Evolutionary conservation across 2,329 filamentous ascomycete species (phyloP), one percentile per base, ranked within the genome.

Genomic region (Aspergillus ustus): DNA sequence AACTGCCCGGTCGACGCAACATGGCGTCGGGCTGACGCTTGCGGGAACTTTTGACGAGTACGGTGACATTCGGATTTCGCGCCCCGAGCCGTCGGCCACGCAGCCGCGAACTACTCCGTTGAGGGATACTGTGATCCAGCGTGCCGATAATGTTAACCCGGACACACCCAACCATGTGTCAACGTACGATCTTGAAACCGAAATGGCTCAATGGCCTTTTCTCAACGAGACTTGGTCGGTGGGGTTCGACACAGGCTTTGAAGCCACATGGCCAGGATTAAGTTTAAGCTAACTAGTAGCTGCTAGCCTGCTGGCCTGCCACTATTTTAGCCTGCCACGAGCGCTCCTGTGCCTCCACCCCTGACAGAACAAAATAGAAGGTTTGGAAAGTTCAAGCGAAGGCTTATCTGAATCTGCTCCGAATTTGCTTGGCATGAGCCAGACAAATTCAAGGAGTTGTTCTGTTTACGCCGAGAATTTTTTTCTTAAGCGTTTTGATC

Each of bases 201-300:
- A 76, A 52, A 75, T 77, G 70, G 68, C 75, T 52, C 73, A 77
- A 59, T 77, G 74, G 74, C 74, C 74, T 0, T 77, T 77, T 40
- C 72, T 77, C 29, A 73, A 76, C 52, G 74, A 70, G 20, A 72
- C 72, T 4, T 77, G 74, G 74, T 73, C 74, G 7, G 63, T 67
- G 19, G 74, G 74, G 3, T 75, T 77, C 60, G 73, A 75, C 53
- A 66, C 69, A 7, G 72, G 72, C 2, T 66, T 72, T 44, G 71
- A 76, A 51, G 65, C 69, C n/a, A 61, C 69, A n/a, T 75, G 72
- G 72, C 71, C 68, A 2, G 61, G 59, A 9, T 51, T 65, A 15
- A 59, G 11, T 40, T 40, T 40, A 40, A 40, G 34, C 34, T 40
- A 40, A 25, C 25, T 25, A n/a, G 25, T 1, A 25, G 34, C 34